Base-by-base conservation (phyloP, 2,329 filamentous ascomycete genomes). In the Dryadomyces sulphureus region DNA sequence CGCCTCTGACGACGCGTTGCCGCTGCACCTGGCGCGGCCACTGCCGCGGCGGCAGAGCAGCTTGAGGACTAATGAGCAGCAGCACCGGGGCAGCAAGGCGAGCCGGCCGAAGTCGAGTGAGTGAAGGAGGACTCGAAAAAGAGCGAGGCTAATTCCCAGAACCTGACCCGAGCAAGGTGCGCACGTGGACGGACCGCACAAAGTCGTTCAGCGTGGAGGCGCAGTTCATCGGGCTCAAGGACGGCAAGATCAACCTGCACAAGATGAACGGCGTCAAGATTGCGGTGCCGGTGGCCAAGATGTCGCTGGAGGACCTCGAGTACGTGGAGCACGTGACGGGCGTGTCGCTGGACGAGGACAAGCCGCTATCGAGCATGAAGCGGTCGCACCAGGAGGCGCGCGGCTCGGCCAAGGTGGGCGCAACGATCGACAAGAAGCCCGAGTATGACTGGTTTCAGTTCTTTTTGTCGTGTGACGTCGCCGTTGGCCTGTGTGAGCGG, bases 371-470 rank as follows among this genome's bases (percentile, higher is more conserved):
- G 6, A 87, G 92, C 54, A 82, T 95, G 43, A 84, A 79, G 60
- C 75, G 53, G 51, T 55, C 54, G 55, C 30, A 36, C 38, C 41
- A 46, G 41, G 39, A 49, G 32, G 49, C 48, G 46, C 43, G 44
- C 52, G 56, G 48, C 53, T 56, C 48, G 50, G 51, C 32, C 17
- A 60, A 58, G 36, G 68, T 74, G 8, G 81, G 81, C 12, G 80
- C 75, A n/a, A 73, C 73, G 2, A 66, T 87, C 27, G 72, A 82
- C 41, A 68, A 72, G 57, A 81, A 80, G 61, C 71, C 83, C 1
- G 81, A 92, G 41, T 94, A 96, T 60, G 92, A 98, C 61, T 98
- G 92, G 92, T 98, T 98, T 58, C 88, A 95, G 59, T 96, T 98
- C 67, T 98, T 98, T 70, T 68, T 98, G 36, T 79, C 81, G 52